A percentile compares a stretch with the other conserved stretches of the same genome.
phyloP scores from a whole-genome alignment of 495 filamentous ascomycete species.

The Pyrenula massariospora region DNA sequence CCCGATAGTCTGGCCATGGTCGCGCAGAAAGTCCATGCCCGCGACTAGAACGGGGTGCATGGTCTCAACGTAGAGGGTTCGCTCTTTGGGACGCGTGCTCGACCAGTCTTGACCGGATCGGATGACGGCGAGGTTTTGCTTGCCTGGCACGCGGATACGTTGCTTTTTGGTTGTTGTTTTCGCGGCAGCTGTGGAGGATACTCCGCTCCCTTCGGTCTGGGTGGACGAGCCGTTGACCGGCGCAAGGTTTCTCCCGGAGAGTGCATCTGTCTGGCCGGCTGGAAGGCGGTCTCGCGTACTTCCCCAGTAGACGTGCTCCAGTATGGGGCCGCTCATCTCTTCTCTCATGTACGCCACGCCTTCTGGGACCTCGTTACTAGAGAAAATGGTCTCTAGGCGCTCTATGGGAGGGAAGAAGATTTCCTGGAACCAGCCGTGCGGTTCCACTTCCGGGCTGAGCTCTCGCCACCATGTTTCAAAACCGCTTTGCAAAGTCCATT shows the following conservation, averaged over 20 bases:
- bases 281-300: constrained; percentile 20
- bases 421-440: constrained; percentile 20
- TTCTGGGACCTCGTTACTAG: constrained; percentile 11
- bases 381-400: constrained; percentile 19
- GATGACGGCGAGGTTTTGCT: constrained; percentile 16
- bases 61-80: constrained; percentile 14
- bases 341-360: constrained; percentile 15
- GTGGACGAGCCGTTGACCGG: background rate
- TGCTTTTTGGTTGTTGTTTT: background rate
- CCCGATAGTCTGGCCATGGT: constrained; percentile 15
- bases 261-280: constrained; percentile 13
- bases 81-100: constrained; percentile 13
- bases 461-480: constrained; percentile 18
- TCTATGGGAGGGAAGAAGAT: constrained; percentile 17
- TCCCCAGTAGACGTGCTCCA: constrained; percentile 20
- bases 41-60: constrained; percentile 17
- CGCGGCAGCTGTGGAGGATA: background rate
- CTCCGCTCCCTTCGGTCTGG: constrained; percentile 1
- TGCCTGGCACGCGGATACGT: constrained; percentile 10
- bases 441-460: constrained; percentile 3
- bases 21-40: constrained; percentile 19
- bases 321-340: constrained; percentile 8
- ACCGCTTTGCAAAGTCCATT: constrained; percentile 12
- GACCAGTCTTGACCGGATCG: constrained; percentile 21
- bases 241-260: constrained; percentile 5